phyloP scores from a whole-genome alignment of 129 eudicot species.

The Centaurea solstitialis region DNA sequence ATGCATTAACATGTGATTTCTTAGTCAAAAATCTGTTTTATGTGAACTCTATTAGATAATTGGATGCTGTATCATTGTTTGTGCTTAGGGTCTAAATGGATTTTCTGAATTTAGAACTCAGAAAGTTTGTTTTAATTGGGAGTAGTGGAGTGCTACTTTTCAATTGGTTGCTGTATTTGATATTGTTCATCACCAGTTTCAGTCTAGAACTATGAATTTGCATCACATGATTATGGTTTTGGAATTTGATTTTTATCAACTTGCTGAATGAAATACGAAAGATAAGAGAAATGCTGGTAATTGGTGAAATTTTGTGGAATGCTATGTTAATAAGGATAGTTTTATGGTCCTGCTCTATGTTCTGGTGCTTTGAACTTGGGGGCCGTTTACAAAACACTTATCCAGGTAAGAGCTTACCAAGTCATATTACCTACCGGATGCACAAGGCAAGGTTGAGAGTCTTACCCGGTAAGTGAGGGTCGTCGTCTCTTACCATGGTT shows the following conservation, averaged over 20 bases:
- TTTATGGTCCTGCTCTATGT: neutral
- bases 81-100: neutral
- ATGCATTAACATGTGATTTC: neutral
- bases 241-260: neutral
- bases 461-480: no score
- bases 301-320: neutral
- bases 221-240: neutral
- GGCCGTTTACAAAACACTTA: no score
- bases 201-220: neutral
- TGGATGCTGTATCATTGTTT: neutral
- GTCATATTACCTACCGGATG: no score
- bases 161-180: neutral
- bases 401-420: no score
- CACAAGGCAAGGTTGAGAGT: no score
- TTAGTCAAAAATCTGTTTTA: neutral
- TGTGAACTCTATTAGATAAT: neutral
- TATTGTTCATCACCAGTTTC: neutral
- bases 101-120: slow-evolving; percentile 11
- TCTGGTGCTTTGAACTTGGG: neutral
- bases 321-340: slow-evolving; percentile 8
- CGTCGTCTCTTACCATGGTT: no score
- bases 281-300: slow-evolving; percentile 1
- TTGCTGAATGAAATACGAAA: neutral
- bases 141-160: slow-evolving; percentile 8
- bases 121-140: neutral